Conservation (phyloP, 257 asterid species). For the Jacaranda copaia region DNA sequence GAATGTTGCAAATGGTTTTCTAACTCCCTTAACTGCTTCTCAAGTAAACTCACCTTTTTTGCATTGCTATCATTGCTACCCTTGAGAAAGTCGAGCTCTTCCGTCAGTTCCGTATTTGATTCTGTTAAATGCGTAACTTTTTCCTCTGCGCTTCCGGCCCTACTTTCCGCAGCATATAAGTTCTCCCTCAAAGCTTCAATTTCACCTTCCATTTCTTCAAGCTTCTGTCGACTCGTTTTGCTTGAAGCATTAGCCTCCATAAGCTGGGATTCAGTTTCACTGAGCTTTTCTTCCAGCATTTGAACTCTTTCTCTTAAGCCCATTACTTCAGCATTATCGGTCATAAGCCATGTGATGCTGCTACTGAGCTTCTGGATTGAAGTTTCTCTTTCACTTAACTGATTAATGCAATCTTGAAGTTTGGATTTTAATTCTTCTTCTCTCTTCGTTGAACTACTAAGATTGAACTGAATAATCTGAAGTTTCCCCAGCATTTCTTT, state of each 20-base stretch:
- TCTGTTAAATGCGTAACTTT: slow-evolving; percentile 68
- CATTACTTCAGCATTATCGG: slow-evolving; percentile 58
- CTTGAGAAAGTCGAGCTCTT: slow-evolving; percentile 76
- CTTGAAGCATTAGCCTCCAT: slow-evolving; percentile 21
- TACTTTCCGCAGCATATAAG: slow-evolving; percentile 34
- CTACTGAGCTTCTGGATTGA: slow-evolving; percentile 52
- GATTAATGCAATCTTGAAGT: slow-evolving; percentile 51
- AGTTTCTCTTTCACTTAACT: slow-evolving; percentile 54
- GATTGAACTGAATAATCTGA: slow-evolving; percentile 45
- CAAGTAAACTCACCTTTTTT: slow-evolving; percentile 65
- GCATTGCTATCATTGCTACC: slow-evolving; percentile 64
- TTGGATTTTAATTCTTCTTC: slow-evolving; percentile 52
- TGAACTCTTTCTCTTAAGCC: slow-evolving; percentile 56
- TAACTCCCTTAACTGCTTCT: slow-evolving; percentile 70
- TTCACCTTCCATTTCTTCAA: slow-evolving; percentile 35
- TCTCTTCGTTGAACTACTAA: slow-evolving; percentile 43
- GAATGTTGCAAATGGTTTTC: slow-evolving; percentile 75
- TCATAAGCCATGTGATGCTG: slow-evolving; percentile 42
- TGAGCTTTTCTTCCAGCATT: slow-evolving; percentile 59
- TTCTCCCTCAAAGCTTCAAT: slow-evolving; percentile 38
- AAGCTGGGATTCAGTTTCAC: slow-evolving; percentile 37
- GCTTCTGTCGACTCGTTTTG: slow-evolving; percentile 29
- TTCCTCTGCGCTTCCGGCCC: slow-evolving; percentile 34
- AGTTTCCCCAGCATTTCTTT: slow-evolving; percentile 70
- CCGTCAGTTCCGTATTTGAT: slow-evolving; percentile 75